Evolutionary conservation across 345 rosid genomes (phyloP).

Genomic region (Salix brachista): DNA sequence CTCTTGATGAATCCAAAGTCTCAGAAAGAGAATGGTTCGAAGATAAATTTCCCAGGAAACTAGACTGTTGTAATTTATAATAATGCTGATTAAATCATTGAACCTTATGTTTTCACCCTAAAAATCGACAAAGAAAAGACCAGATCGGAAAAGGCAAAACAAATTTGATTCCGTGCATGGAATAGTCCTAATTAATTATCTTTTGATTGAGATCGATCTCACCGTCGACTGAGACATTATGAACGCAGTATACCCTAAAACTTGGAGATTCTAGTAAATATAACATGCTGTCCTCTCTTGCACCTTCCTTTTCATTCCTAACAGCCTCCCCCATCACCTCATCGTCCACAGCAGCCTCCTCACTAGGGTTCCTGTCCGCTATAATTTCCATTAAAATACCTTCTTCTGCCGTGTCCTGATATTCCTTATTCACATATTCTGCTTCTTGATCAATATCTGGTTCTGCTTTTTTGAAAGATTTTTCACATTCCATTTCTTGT

Average conservation of each 20-base stretch:
- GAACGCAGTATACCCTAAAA: slow-evolving; percentile 38
- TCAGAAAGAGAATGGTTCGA: not conserved
- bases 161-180: not conserved
- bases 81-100: no score
- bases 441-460: not conserved
- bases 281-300: slow-evolving; percentile 17
- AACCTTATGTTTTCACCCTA: not conserved
- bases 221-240: not conserved
- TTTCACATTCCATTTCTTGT: not conserved
- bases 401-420: not conserved
- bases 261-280: slow-evolving; percentile 36
- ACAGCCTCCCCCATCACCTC: not conserved
- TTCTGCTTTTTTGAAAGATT: not conserved
- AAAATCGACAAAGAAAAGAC: no score
- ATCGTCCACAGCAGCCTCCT: not conserved
- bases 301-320: not conserved
- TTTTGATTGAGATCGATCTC: not conserved
- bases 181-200: not conserved
- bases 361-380: no score
- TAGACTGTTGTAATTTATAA: no score
- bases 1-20: not conserved
- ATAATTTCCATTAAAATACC: not conserved
- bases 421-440: no score
- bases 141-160: not conserved
- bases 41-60: not conserved